A percentile compares a stretch with the other conserved stretches of the same genome.
These are phyloP conservation scores for Penicillium longicatenatum DNA, from an alignment of 495 filamentous ascomycete species.

Conservation along the genomic window DNA sequence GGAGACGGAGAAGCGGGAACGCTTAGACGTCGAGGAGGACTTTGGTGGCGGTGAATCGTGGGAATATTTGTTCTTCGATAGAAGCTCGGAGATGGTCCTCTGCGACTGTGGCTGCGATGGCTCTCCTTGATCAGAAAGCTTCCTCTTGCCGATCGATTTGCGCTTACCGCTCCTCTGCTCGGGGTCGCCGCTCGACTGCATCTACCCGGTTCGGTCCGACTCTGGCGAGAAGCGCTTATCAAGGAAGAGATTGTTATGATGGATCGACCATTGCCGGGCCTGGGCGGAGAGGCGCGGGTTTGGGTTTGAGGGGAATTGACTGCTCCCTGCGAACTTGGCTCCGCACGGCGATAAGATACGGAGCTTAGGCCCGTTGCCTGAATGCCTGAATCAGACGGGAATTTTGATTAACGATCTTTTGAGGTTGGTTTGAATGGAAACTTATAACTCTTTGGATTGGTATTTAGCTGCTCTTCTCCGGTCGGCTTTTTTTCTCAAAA, in stretches of 20 bases:
- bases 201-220: conserved; percentile 48
- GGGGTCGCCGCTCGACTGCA: conserved; percentile 48
- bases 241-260: conserved; percentile 8
- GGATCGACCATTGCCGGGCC: conserved; percentile 17
- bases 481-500: too few species aligned
- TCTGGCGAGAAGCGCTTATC: conserved; percentile 10
- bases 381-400: neutral
- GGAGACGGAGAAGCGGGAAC: conserved; percentile 40
- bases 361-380: conserved; percentile 4
- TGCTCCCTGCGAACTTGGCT: conserved; percentile 20
- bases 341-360: conserved; percentile 36
- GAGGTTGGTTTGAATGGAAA: too few species aligned
- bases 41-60: conserved; percentile 19
- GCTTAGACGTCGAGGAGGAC: conserved; percentile 42
- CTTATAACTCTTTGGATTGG: too few species aligned
- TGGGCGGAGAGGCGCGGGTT: conserved; percentile 16
- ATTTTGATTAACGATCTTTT: too few species aligned
- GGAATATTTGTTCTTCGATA: conserved; percentile 33
- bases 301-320: conserved; percentile 28
- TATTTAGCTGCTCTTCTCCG: too few species aligned
- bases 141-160: conserved; percentile 51
- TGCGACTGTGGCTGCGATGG: conserved; percentile 43
- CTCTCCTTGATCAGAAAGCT: conserved; percentile 45
- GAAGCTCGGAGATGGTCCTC: conserved; percentile 52
- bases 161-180: conserved; percentile 53